These are phyloP conservation scores for Colletotrichum falcatum DNA, from an alignment of 2,329 filamentous ascomycete species.

Conservation along the genomic window DNA sequence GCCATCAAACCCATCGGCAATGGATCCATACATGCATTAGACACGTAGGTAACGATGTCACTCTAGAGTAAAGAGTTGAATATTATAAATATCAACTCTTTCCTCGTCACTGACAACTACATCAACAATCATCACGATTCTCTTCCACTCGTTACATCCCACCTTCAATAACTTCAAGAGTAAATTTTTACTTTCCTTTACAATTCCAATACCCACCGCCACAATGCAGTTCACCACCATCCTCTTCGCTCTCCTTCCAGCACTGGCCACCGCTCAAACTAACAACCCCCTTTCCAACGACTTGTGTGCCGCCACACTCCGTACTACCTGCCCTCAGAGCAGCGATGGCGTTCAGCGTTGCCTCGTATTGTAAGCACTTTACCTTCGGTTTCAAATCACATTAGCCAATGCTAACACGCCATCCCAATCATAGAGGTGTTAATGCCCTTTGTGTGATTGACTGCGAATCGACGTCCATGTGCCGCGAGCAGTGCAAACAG, in stretches of 20 bases:
- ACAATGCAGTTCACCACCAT: slow-evolving; percentile 4
- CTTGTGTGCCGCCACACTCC: rapidly evolving
- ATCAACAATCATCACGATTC: not conserved
- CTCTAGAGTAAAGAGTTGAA: not conserved
- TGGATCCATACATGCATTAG: not conserved
- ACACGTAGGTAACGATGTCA: not conserved
- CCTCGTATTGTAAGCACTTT: not conserved
- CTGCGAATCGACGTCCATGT: not conserved
- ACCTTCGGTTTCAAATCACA: not conserved
- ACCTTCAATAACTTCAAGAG: not conserved
- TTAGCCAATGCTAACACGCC: not conserved
- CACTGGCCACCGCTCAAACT: not conserved
- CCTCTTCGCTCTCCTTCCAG: not conserved
- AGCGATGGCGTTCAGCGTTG: not conserved
- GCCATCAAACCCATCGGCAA: not conserved
- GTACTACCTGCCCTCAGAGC: not conserved
- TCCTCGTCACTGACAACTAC: not conserved
- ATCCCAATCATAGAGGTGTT: not conserved
- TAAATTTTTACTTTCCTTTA: no score
- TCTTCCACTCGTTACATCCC: not conserved
- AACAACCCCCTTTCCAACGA: not conserved
- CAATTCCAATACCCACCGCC: not conserved
- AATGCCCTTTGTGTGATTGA: not conserved
- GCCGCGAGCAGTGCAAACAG: not conserved
- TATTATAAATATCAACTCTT: not conserved